Percentiles rank a stretch among this genome's conserved stretches.
Evolutionary conservation across 2,329 filamentous ascomycete species (phyloP).

Genomic region (Talaromyces sp.): DNA sequence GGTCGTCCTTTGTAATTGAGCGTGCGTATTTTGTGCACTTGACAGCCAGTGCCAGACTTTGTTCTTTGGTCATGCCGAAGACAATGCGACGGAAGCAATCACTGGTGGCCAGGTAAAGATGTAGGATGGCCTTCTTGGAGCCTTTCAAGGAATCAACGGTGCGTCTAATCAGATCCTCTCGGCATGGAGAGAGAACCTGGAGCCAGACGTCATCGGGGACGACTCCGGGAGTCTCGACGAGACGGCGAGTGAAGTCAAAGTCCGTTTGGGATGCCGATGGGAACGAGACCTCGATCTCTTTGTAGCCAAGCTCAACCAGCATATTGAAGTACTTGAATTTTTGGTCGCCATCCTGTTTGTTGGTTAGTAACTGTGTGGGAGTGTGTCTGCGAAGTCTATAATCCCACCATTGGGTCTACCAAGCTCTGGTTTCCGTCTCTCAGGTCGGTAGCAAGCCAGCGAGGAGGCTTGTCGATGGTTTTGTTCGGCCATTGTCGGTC

Average conservation of each 20-base stretch:
- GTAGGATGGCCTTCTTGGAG: slow-evolving; percentile 87
- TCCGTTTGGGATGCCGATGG: slow-evolving; percentile 92
- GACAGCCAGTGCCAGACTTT: slow-evolving; percentile 76
- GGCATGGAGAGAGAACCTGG: slow-evolving; percentile 87
- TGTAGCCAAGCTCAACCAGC: slow-evolving; percentile 87
- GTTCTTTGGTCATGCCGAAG: slow-evolving; percentile 78
- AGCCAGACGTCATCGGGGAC: slow-evolving; percentile 87
- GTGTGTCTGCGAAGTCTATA: neutral
- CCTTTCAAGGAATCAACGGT: slow-evolving; percentile 87
- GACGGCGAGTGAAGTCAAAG: slow-evolving; percentile 85
- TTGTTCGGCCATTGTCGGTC: slow-evolving; percentile 72
- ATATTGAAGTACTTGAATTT: slow-evolving; percentile 95
- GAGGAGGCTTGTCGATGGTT: slow-evolving; percentile 74
- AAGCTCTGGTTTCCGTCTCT: slow-evolving; percentile 93
- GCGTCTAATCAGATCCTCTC: slow-evolving; percentile 80
- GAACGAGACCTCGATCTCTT: slow-evolving; percentile 96
- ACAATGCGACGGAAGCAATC: slow-evolving; percentile 91
- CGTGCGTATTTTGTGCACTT: slow-evolving; percentile 81
- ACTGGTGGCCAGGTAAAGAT: slow-evolving; percentile 94
- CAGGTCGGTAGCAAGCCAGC: slow-evolving; percentile 86
- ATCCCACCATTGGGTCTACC: slow-evolving; percentile 80
- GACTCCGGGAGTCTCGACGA: slow-evolving; percentile 77
- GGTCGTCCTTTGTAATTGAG: slow-evolving; percentile 80
- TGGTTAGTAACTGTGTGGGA: slow-evolving; percentile 1
- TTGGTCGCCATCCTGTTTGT: slow-evolving; percentile 76